phyloP scores from a whole-genome alignment of 2,329 filamentous ascomycete genomes.

The Neofusicoccum kwambonambiense region DNA sequence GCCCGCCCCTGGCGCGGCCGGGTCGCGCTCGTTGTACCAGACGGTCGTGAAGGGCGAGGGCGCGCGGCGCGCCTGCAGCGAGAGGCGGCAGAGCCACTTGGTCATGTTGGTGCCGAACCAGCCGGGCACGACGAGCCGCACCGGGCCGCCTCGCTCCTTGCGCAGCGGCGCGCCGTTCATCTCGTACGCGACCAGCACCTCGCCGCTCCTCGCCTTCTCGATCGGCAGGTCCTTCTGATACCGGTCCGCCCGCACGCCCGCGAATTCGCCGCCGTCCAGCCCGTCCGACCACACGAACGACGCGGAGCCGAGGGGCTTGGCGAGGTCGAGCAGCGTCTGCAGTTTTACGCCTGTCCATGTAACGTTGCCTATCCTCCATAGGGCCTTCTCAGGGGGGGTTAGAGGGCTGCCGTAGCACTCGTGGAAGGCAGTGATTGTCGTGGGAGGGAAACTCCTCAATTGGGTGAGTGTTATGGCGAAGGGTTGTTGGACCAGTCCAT shows the following conservation, averaged over 20 bases:
- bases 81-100: constrained; percentile 32
- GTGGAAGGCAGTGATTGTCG: constrained; percentile 32
- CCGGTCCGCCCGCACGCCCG: constrained; percentile 25
- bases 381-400: constrained; percentile 27
- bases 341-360: constrained; percentile 36
- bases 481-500: constrained; percentile 32
- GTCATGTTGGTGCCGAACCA: constrained; percentile 35
- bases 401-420: constrained; percentile 40
- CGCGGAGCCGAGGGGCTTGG: constrained; percentile 19
- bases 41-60: constrained; percentile 28
- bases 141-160: constrained; percentile 29
- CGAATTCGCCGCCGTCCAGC: constrained; percentile 29
- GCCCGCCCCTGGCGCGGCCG: background rate
- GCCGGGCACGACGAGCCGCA: constrained; percentile 32
- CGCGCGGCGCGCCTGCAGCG: constrained; percentile 23
- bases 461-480: constrained; percentile 29
- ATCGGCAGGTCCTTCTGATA: constrained; percentile 36
- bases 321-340: constrained; percentile 24
- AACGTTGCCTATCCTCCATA: constrained; percentile 37
- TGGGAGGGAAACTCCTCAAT: constrained; percentile 27
- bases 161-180: constrained; percentile 28
- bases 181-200: constrained; percentile 30
- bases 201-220: constrained; percentile 24
- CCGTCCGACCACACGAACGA: constrained; percentile 32
- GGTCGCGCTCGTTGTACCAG: constrained; percentile 29